A percentile compares a stretch with the other conserved stretches of the same genome.
phyloP scores from a whole-genome alignment of 2,329 filamentous ascomycete genomes.

The Aspergillus sojae region DNA sequence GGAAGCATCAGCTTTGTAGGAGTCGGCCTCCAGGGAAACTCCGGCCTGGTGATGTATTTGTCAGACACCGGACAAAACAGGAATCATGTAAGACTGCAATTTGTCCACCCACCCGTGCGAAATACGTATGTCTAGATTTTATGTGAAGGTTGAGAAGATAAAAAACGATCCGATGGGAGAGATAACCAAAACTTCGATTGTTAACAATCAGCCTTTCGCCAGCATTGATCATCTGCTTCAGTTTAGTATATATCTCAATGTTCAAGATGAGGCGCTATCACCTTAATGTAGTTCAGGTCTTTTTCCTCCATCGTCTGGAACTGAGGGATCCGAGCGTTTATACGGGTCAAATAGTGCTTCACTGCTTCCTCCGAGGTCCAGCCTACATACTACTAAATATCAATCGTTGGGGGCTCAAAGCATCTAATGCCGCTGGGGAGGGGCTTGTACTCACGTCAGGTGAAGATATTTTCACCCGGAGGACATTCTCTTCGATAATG shows the following conservation, averaged over 20 bases:
- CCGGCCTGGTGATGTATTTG: constrained; percentile 58
- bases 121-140: constrained; percentile 91
- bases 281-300: constrained; percentile 93
- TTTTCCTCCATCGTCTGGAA: constrained; percentile 96
- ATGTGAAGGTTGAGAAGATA: constrained; percentile 97
- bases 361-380: constrained; percentile 94
- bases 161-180: constrained; percentile 96
- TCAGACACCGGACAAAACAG: constrained; percentile 14
- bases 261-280: constrained; percentile 19
- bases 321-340: constrained; percentile 88
- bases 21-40: constrained; percentile 82
- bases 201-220: constrained; percentile 93
- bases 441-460: constrained; percentile 71
- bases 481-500: constrained; percentile 94
- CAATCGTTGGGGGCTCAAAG: constrained; percentile 10
- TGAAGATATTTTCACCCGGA: constrained; percentile 96
- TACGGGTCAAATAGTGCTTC: constrained; percentile 84
- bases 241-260: constrained; percentile 16
- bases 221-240: constrained; percentile 83
- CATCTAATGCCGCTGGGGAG: constrained; percentile 8
- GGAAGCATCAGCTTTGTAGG: constrained; percentile 86
- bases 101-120: constrained; percentile 65
- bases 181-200: constrained; percentile 93
- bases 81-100: neutral
- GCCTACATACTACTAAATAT: constrained; percentile 69